phyloP scores from a whole-genome alignment of 1,139 yeast species.

The Yamadazyma kanchanaburiensis region DNA sequence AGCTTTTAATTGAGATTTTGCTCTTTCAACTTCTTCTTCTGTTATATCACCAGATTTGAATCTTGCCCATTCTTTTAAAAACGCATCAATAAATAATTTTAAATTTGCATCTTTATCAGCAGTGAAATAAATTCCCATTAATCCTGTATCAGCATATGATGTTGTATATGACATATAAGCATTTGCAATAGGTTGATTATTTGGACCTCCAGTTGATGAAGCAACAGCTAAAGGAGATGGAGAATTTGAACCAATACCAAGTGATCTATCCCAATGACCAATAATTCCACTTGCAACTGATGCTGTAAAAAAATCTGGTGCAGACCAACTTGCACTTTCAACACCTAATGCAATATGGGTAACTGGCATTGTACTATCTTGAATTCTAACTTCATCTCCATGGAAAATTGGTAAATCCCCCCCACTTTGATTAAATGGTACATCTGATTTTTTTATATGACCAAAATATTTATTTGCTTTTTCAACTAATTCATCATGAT shows the following conservation, averaged over 20 bases:
- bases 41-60: conserved; percentile 72
- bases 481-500: conserved; percentile 77
- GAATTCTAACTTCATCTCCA: conserved; percentile 83
- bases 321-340: conserved; percentile 98
- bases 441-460: conserved; percentile 62
- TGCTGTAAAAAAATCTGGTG: conserved; percentile 93
- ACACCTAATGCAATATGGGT: conserved; percentile 92
- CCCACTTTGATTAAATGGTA: conserved; percentile 69
- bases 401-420: conserved; percentile 77
- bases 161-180: conserved; percentile 96
- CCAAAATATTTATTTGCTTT: conserved; percentile 78
- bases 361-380: conserved; percentile 79
- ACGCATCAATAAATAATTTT: conserved; percentile 65
- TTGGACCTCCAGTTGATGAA: conserved; percentile 61
- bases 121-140: conserved; percentile 94
- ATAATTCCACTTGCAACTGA: conserved; percentile 94
- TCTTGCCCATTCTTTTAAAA: conserved; percentile 85
- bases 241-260: conserved; percentile 70
- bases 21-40: conserved; percentile 86
- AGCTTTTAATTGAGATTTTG: conserved; percentile 93
- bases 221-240: conserved; percentile 78
- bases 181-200: conserved; percentile 67
- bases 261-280: conserved; percentile 96
- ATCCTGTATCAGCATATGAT: conserved; percentile 94
- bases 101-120: conserved; percentile 72